Evolutionary conservation across 1,284 basidiomycete species (phyloP), one percentile per base, ranked within the genome.

Genomic region (Chiua sp.): DNA sequence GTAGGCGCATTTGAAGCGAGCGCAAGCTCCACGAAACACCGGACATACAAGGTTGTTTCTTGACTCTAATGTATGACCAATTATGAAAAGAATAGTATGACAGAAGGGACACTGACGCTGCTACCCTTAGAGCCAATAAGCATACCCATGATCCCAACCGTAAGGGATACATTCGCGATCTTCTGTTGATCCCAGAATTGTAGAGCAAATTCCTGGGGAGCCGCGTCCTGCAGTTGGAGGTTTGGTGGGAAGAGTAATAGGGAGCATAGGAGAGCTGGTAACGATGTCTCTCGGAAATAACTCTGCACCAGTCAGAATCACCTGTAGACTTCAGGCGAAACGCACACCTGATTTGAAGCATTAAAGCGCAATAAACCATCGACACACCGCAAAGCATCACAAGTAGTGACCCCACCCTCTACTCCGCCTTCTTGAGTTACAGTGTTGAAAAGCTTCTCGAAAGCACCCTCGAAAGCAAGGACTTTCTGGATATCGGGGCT

Each of bases 121-220:
- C 83, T 81, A 35, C 90, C 88, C 64, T 94, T 93, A 23, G 86
- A 86, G 2, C 86, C 84, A 33, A 92, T 82, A 11, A 93, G 81
- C 77, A 92, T 86, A 3, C 91, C 84, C 68, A 94, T 85, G 56
- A 98, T 87, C 28, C 89, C 89, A 6, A 98, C 78, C 15, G 94
- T 86, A 22, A 96, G 77, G 2, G 85, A 82, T 3, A 90, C 89
- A 69, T 96, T 97, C 52, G 86, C 80, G 22, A 87, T 76, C 75
- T 98, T 98, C 72, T 96, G 94, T 55, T 89, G 84, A 63, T 96
- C 94, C 98, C 98, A 99, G 72, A 96, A 95, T 74, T 99, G 98
- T 42, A 98, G 80, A 2, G 96, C 91, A 75, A 98, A 99, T 60
- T 93, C 91, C 74, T 98, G 94, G 5, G 96, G 93, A 3, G 91